Conservation (phyloP, 345 rosid species). For the Kandelia obovata region DNA sequence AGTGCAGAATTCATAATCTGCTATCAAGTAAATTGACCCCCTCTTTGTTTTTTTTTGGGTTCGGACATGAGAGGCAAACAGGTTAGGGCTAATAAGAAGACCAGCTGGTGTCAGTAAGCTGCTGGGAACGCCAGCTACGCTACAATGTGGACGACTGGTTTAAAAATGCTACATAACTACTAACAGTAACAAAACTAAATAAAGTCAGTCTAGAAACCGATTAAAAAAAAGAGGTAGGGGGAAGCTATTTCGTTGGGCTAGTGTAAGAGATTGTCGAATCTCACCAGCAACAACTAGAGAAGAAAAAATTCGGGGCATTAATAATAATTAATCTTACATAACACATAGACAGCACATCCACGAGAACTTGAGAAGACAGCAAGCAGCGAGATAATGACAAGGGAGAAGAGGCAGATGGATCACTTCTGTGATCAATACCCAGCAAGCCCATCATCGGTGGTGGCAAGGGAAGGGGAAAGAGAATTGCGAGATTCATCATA, state of each 20-base stretch:
- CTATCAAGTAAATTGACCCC: too few relatives aligned
- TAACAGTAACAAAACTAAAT: constrained; percentile 2
- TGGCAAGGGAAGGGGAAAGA: constrained; percentile 78
- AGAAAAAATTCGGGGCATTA: neutral
- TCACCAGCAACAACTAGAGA: constrained; percentile 6
- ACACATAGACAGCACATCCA: constrained; percentile 8
- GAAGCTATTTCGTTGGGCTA: neutral
- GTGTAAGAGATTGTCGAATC: constrained; percentile 4
- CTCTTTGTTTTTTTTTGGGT: neutral
- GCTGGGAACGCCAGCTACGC: too few relatives aligned
- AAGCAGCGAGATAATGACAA: constrained; percentile 34
- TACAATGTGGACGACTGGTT: too few relatives aligned
- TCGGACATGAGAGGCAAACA: neutral
- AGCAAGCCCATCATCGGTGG: constrained; percentile 72
- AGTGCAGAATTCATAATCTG: too few relatives aligned
- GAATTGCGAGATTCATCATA: constrained; percentile 89
- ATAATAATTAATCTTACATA: constrained; percentile 14
- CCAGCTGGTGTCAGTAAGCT: too few relatives aligned
- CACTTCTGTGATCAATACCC: constrained; percentile 25
- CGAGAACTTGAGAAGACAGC: constrained; percentile 1
- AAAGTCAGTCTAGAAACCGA: neutral
- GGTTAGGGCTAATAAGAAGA: too few relatives aligned
- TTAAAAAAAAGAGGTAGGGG: neutral
- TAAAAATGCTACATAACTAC: too few relatives aligned
- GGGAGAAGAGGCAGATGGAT: neutral